Percentiles rank a stretch among this genome's conserved stretches.
These are phyloP conservation scores for Hymenoscyphus linearis DNA, from an alignment of 2,329 filamentous ascomycete species.

Conservation along the genomic window DNA sequence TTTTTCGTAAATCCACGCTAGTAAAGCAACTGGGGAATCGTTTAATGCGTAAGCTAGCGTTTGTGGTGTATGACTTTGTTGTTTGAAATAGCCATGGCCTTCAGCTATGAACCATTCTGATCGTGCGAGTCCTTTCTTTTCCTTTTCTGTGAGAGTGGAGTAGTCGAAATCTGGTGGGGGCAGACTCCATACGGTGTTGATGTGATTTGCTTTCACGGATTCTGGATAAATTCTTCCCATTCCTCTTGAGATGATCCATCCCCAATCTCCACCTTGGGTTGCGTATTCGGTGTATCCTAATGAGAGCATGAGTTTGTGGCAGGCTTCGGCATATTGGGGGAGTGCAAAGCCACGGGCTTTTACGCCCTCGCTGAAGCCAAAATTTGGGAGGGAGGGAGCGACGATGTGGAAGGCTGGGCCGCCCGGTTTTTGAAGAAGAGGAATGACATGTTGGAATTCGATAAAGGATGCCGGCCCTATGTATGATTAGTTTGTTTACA, in stretches of 20 bases:
- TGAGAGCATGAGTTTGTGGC: slow-evolving; percentile 63
- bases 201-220: slow-evolving; percentile 53
- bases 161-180: slow-evolving; percentile 43
- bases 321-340: slow-evolving; percentile 56
- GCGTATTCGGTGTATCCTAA: slow-evolving; percentile 61
- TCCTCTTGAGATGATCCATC: slow-evolving; percentile 57
- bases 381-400: slow-evolving; percentile 52
- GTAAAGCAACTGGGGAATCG: slow-evolving; percentile 63
- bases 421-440: slow-evolving; percentile 36
- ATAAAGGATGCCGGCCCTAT: slow-evolving; percentile 63
- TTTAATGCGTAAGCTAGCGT: slow-evolving; percentile 65
- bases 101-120: slow-evolving; percentile 53
- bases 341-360: slow-evolving; percentile 51
- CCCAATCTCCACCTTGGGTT: slow-evolving; percentile 67
- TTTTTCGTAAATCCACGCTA: slow-evolving; percentile 81
- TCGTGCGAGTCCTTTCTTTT: slow-evolving; percentile 42
- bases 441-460: slow-evolving; percentile 59
- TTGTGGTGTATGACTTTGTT: slow-evolving; percentile 65
- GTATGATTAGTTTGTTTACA: neutral
- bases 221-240: slow-evolving; percentile 56
- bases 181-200: slow-evolving; percentile 50
- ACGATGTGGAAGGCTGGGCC: slow-evolving; percentile 50
- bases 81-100: slow-evolving; percentile 48
- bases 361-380: slow-evolving; percentile 40
- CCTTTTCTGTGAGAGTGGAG: slow-evolving; percentile 43